Evolutionary conservation across 306 rosid genomes (phyloP), one percentile per base, ranked within the genome.

Genomic region (Betula pendula): DNA sequence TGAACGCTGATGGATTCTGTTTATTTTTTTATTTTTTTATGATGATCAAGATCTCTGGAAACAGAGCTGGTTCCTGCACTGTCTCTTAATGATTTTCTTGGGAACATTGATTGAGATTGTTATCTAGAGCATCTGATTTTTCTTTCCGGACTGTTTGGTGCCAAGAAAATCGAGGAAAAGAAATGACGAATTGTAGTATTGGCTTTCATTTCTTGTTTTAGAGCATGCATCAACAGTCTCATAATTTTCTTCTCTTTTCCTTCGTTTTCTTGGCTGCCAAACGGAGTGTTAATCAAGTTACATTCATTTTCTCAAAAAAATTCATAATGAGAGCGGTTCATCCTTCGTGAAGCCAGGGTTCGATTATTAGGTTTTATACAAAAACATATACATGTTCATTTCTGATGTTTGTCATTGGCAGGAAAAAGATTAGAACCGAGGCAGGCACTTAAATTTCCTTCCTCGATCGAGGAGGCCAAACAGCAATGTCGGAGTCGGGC

Each of bases 401-500:
- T 70, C n/a, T 70, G 56, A 45, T 47, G n/a, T 24, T 45, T 70
- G 24, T 70, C 56, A 12, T 43, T 69, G 73, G 70, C 47, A 63
- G 70, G 70, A 25, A 2, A 2, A 16, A 65, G 70, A 38, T 65
- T 17, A n/a, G 25, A 12, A 59, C n/a, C 35, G 67, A 27, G 25
- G 48, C 4, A 38, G 12, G 20, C 24, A 7, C 27, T 14, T 10
- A 19, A 74, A 73, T 51, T 22, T 6, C 59, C 43, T 29, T 27
- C 69, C 82, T 44, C 68, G 85, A 22, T 12, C 35, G 63, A 56
- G 83, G 81, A 45, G 53, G 29, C 56, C 72, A 72, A 33, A 24
- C 78, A 44, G 80, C 62, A 72, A 91, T 94, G 98, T 82, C 93
- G 80, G 96, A 90, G 76, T 43, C 83, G 20, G 84, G 84, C 24